Evolutionary conservation across 2,329 filamentous ascomycete species (phyloP), one percentile per base, ranked within the genome.

Genomic region (Ophiocordyceps robertsii): DNA sequence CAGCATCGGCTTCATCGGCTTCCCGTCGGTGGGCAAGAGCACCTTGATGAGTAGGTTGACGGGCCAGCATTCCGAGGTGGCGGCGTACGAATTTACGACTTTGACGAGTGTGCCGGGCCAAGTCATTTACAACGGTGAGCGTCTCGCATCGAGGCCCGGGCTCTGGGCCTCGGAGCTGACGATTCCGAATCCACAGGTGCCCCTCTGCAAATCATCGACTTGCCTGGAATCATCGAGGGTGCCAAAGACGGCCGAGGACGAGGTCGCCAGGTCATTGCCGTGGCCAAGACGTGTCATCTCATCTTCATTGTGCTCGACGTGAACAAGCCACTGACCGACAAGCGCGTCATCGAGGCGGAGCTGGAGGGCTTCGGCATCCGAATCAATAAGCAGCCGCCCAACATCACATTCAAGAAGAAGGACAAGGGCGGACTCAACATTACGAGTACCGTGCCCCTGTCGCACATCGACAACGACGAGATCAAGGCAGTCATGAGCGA

Each of bases 351-450:
- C 57, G 92, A 98, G 66, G 74, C 78, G 41, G 92, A 98, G 68
- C 66, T 98, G 60, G 92, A 98, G 62, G 92, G 92, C 8, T 98
- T 98, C 56, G 92, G 92, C 30, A 95, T 98, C 59, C 78, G 92
- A 44, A 90, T 96, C 70, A 98, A 98, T 72, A 98, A 96, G 70
- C 69, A 80, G 54, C 92, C 92, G 24, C 92, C 92, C 35, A 98
- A 98, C 62, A 98, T 98, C 56, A 85, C 92, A n/a, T 95, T 95
- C 72, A 93, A 82, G 68, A 98, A 98, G 73, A 98, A 98, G 72
- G 92, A 98, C 66, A 96, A 96, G 59, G 92, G 92, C 53, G 92
- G 92, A 31, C 79, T 98, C 58, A 89, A 85, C 57, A 92, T 98
- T 58, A 95, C 89, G n/a, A 92, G 79, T 65, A 98, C 92, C 3